Evolutionary conservation across 768 basidiomycete species (phyloP).

Genomic region (Pulveroboletus sp.): DNA sequence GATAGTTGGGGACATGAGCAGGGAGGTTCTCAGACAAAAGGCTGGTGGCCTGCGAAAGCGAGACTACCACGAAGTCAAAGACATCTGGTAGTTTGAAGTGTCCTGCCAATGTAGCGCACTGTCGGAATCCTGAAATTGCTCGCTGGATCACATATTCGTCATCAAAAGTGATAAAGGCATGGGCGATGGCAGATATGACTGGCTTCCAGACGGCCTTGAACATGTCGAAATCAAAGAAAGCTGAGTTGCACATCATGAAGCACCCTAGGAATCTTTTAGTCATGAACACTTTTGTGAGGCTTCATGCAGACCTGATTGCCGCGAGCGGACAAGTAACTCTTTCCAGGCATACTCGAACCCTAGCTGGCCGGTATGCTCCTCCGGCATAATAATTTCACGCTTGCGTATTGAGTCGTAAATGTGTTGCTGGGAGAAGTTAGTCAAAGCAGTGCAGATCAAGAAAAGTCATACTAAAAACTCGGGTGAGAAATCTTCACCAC

Average conservation of each 20-base stretch:
- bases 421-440: slow-evolving; percentile 50
- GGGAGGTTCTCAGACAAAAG: slow-evolving; percentile 72
- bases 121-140: slow-evolving; percentile 92
- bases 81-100: slow-evolving; percentile 89
- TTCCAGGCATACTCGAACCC: slow-evolving; percentile 99
- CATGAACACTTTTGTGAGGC: slow-evolving; percentile 1
- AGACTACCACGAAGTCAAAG: slow-evolving; percentile 93
- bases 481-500: slow-evolving; percentile 71
- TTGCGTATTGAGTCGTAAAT: slow-evolving; percentile 95
- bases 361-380: slow-evolving; percentile 93
- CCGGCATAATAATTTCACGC: slow-evolving; percentile 93
- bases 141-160: slow-evolving; percentile 96
- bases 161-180: slow-evolving; percentile 92
- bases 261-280: slow-evolving; percentile 39
- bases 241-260: slow-evolving; percentile 69
- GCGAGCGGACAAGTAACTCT: slow-evolving; percentile 78
- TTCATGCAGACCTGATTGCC: slow-evolving; percentile 60
- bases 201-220: slow-evolving; percentile 93
- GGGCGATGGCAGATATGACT: slow-evolving; percentile 89
- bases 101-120: slow-evolving; percentile 90
- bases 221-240: slow-evolving; percentile 85
- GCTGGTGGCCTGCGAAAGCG: slow-evolving; percentile 87
- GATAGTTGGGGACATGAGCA: slow-evolving; percentile 74
- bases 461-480: slow-evolving; percentile 69
- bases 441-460: background rate